phyloP scores from a whole-genome alignment of 75 land plant genomes.

The Selaginella moellendorffii region DNA sequence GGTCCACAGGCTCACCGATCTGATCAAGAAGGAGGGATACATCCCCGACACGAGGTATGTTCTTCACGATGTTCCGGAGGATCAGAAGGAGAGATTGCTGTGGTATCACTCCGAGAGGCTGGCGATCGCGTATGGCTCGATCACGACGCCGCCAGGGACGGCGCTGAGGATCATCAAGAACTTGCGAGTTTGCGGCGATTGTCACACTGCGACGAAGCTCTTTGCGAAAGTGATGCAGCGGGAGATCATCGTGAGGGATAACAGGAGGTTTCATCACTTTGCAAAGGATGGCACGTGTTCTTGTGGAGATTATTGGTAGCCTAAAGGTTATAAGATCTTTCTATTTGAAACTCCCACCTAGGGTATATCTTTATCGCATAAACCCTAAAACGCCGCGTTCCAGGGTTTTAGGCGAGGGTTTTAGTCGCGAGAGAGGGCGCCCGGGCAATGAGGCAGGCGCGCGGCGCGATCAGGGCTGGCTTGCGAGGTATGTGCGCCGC shows the following conservation, averaged over 20 bases:
- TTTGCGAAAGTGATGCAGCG: not conserved
- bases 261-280: not conserved
- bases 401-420: too few species aligned
- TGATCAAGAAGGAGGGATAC: conserved; percentile 9
- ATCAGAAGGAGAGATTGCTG: not conserved
- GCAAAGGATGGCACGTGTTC: conserved; percentile 6
- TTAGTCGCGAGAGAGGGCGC: too few species aligned
- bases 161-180: not conserved
- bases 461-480: too few species aligned
- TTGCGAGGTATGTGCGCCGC: too few species aligned
- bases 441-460: too few species aligned
- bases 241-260: not conserved
- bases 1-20: conserved; percentile 5
- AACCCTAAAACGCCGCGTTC: too few species aligned
- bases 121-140: not conserved
- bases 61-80: not conserved
- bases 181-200: not conserved
- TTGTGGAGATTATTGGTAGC: conserved; percentile 8
- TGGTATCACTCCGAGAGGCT: not conserved
- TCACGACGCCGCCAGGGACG: conserved; percentile 5
- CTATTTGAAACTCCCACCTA: too few species aligned
- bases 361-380: too few species aligned
- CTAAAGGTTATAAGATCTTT: not conserved
- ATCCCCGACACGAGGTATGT: conserved; percentile 13
- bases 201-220: conserved; percentile 3